Evolutionary conservation across 345 rosid species (phyloP).

Genomic region (Clausena lansium): DNA sequence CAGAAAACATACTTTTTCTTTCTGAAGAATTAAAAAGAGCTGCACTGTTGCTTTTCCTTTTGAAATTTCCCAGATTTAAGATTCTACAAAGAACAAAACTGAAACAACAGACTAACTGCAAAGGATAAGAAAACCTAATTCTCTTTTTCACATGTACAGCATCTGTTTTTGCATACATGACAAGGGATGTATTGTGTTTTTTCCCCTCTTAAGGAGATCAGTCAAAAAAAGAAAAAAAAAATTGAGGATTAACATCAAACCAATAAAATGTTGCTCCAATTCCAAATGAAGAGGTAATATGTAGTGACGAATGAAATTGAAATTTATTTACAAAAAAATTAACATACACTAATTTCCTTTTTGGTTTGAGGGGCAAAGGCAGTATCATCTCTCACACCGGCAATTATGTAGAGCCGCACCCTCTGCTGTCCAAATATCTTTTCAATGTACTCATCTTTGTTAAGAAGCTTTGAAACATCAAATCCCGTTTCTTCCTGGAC

Average conservation of each 20-base stretch:
- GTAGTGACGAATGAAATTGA: neutral
- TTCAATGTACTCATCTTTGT: constrained; percentile 84
- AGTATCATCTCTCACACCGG: constrained; percentile 88
- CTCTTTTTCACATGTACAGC: neutral
- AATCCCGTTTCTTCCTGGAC: constrained; percentile 97
- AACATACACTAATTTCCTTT: constrained; percentile 97
- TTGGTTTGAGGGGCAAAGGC: constrained; percentile 94
- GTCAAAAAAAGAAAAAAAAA: neutral
- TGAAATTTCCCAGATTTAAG: neutral
- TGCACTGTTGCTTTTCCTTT: neutral
- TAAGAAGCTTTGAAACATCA: constrained; percentile 76
- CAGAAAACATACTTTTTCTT: neutral
- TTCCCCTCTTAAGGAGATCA: neutral
- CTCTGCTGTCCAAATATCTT: constrained; percentile 89
- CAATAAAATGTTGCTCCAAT: neutral
- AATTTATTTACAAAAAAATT: constrained; percentile 1
- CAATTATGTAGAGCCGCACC: constrained; percentile 86
- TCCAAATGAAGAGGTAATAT: neutral
- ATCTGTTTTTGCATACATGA: neutral
- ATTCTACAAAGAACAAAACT: neutral
- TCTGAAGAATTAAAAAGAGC: neutral
- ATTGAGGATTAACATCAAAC: neutral
- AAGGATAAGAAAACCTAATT: neutral
- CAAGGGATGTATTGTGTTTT: neutral
- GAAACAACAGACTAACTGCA: neutral